Base-by-base conservation (phyloP, 768 basidiomycete species). In the Amyloporia xantha region DNA sequence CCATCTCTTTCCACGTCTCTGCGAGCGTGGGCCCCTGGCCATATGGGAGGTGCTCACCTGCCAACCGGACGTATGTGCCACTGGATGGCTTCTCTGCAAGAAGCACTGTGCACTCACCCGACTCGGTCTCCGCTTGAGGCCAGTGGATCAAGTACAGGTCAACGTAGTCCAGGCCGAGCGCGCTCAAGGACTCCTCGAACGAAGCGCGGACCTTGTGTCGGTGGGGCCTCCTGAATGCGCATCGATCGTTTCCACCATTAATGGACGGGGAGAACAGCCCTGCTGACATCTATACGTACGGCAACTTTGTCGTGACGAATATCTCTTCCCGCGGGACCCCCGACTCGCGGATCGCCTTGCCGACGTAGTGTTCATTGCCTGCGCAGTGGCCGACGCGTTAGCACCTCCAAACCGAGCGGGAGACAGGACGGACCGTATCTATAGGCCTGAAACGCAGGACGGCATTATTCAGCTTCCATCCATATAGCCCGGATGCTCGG, bases 281-380 rank as follows among this genome's bases (percentile, higher is more conserved):
- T n/a, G n/a, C n/a, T n/a, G n/a, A n/a, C n/a, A 15, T 41, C 41
- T 2, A 35, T 5, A 26, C 39, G 17, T 15, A 59, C 67, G 54
- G 53, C 10, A 59, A 54, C 48, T 59, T 59, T 6, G 58, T 57
- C 4, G 50, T 50, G 6, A 59, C 49, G 43, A 59, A 59, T 24
- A 59, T 56, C 33, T 77, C 67, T 23, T 72, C 68, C 20, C 77
- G 69, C 3, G 75, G 71, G 35, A 77, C 63, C 2, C 75, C 76
- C 15, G 74, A 77, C 9, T 64, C 71, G 38, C 67, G 68, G 48
- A 81, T 64, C 5, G 87, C 91, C 51, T 81, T 73, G 5, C 89
- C 90, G n/a, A 92, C 89, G 54, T 85, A 79, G 56, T 80, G 78
- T 62, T 91, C 87, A 61, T 91, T 91, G 2, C 6, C 52, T 53